Conservation (phyloP, 2,329 filamentous ascomycete genomes). For the Drechslera avenae region DNA sequence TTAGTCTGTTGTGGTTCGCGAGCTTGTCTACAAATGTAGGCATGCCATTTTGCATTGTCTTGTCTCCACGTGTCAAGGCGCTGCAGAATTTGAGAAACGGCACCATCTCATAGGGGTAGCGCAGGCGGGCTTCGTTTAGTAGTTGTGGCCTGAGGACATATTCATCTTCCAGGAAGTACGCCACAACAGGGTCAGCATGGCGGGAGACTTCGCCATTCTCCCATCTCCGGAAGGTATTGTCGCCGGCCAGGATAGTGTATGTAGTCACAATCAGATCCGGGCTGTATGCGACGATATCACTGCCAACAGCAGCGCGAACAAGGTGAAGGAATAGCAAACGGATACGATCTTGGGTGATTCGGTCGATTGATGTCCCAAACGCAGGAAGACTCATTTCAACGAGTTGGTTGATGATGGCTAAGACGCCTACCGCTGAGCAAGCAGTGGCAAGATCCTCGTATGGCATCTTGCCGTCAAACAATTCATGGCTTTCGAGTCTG, state of each 20-base stretch:
- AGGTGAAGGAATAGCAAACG: constrained; percentile 71
- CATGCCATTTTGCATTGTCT: constrained; percentile 55
- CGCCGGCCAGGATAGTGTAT: constrained; percentile 65
- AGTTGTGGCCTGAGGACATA: constrained; percentile 60
- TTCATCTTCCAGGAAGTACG: constrained; percentile 62
- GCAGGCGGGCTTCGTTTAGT: constrained; percentile 71
- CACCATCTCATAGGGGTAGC: constrained; percentile 84
- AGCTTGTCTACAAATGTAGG: constrained; percentile 65
- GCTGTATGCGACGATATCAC: constrained; percentile 69
- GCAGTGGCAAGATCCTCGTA: constrained; percentile 34
- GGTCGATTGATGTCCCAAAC: constrained; percentile 57
- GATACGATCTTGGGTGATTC: constrained; percentile 65
- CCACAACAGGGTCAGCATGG: constrained; percentile 47
- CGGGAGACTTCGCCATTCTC: constrained; percentile 24
- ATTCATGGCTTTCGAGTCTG: constrained; percentile 29
- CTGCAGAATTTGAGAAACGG: constrained; percentile 77
- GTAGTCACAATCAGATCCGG: constrained; percentile 71
- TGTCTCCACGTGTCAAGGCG: constrained; percentile 60
- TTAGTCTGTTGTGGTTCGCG: constrained; percentile 73
- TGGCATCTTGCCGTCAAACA: constrained; percentile 34
- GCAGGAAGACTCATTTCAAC: constrained; percentile 35
- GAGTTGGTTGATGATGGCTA: constrained; percentile 34
- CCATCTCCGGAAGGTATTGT: constrained; percentile 48
- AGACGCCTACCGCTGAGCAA: constrained; percentile 31
- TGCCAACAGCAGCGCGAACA: constrained; percentile 67